Evolutionary conservation across 768 basidiomycete species (phyloP), one percentile per base, ranked within the genome.

Genomic region (Tephrocybe sp.): DNA sequence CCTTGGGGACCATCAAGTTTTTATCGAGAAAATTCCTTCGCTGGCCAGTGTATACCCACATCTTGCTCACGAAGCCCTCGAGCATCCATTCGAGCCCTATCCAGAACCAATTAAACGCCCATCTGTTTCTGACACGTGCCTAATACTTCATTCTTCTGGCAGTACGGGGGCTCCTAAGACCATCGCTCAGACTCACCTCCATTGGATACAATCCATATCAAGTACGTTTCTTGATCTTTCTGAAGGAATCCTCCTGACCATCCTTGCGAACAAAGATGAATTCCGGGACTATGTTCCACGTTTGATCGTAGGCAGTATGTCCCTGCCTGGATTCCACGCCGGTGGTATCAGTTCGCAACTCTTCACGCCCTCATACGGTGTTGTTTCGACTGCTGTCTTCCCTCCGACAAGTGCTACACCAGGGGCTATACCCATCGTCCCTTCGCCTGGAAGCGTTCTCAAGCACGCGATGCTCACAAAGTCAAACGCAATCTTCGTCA

Each of bases 61-160:
- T 13, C 51, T 58, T n/a, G 57, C 51, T 18, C 13, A 26, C 3
- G 57, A 56, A 47, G 50, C 13, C 12, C 27, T 25, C 1, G 21
- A 42, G 13, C 47, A 55, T 35, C 21, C 54, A 8, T 52, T 52
- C 31, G 40, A 56, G 16, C 19, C 9, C 8, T 56, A 56, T 34
- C 51, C 54, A 3, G 12, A 7, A 27, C 31, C 54, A 13, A 8
- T 9, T 1, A 16, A 39, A 32, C 54, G 44, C 18, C 49, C 61
- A 0, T 16, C 12, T 15, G 15, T 44, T 1, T 49, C 64, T 6
- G 62, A 56, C 21, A 31, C 63, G 8, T 38, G 56, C 25, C 36
- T 59, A n/a, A 65, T 64, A 47, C 42, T 72, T 1, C 69, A 73
- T 43, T 75, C 73, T 0, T 71, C 73, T 2, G 71, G 71, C 9